Percentiles rank a stretch among this genome's conserved stretches.
phyloP scores from a whole-genome alignment of 306 rosid species.

The Betula pendula region DNA sequence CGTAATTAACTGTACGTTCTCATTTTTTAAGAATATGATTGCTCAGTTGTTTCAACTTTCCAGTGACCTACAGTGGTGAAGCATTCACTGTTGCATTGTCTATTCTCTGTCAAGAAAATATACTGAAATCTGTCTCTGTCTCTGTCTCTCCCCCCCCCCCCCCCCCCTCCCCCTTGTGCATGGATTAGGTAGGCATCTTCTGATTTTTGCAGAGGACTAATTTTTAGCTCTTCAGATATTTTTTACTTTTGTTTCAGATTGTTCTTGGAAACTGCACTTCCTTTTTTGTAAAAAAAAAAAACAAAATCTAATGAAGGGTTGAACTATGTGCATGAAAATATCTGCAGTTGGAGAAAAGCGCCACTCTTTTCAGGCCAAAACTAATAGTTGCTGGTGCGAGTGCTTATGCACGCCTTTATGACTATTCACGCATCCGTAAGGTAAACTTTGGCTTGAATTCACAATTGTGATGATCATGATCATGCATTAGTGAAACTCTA shows the following conservation, averaged over 20 bases:
- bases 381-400: slow-evolving; percentile 96
- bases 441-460: slow-evolving; percentile 36
- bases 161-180: background rate
- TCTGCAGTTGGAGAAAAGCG: slow-evolving; percentile 77
- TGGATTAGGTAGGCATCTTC: background rate
- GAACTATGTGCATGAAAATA: slow-evolving; percentile 20
- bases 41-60: slow-evolving; percentile 13
- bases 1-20: background rate
- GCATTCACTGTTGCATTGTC: slow-evolving; percentile 26
- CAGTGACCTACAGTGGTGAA: slow-evolving; percentile 10
- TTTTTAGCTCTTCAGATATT: background rate
- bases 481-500: background rate
- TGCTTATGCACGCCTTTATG: slow-evolving; percentile 94
- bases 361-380: slow-evolving; percentile 88
- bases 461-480: background rate
- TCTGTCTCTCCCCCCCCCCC: no score
- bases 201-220: background rate
- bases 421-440: slow-evolving; percentile 88
- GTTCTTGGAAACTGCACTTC: background rate
- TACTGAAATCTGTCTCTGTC: no score
- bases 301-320: background rate
- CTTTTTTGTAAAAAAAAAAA: no score
- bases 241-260: background rate
- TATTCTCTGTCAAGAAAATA: slow-evolving; percentile 12
- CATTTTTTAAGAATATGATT: background rate